phyloP scores from a whole-genome alignment of 192 early-diverging fungal species.

The Cetraspora pellucida region DNA sequence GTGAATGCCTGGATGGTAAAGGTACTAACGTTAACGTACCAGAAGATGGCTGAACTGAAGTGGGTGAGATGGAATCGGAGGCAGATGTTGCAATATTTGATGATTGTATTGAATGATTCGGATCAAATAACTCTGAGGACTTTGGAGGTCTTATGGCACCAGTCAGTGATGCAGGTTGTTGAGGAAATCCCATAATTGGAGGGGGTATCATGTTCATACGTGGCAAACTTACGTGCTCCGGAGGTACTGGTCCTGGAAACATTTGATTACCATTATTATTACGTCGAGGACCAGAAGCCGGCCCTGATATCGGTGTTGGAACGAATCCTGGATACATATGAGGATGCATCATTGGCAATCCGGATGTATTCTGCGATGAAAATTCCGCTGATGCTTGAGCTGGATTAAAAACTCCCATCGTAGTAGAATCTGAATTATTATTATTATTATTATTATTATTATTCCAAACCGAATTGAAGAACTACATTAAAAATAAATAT shows the following conservation, averaged over 20 bases:
- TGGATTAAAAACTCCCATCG: constrained; percentile 20
- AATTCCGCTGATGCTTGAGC: background rate
- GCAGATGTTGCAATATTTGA: background rate
- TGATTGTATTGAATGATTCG: background rate
- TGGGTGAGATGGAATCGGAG: background rate
- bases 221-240: constrained; percentile 6
- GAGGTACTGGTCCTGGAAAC: constrained; percentile 1
- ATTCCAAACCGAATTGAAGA: constrained; percentile 24
- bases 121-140: constrained; percentile 32
- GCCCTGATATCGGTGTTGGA: background rate
- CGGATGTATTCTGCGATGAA: background rate
- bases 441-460: background rate
- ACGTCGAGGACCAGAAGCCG: constrained; percentile 4
- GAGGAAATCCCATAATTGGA: constrained; percentile 14
- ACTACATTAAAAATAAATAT: constrained; percentile 9
- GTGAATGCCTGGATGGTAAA: too few species aligned
- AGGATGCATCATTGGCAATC: constrained; percentile 11
- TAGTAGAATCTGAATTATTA: background rate
- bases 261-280: constrained; percentile 21
- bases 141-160: constrained; percentile 29
- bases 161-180: background rate
- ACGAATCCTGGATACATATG: constrained; percentile 8
- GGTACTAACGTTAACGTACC: background rate
- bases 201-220: constrained; percentile 1
- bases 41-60: background rate